Evolutionary conservation across 805 yeast species (phyloP).

Genomic region (Peterozyma toletana): DNA sequence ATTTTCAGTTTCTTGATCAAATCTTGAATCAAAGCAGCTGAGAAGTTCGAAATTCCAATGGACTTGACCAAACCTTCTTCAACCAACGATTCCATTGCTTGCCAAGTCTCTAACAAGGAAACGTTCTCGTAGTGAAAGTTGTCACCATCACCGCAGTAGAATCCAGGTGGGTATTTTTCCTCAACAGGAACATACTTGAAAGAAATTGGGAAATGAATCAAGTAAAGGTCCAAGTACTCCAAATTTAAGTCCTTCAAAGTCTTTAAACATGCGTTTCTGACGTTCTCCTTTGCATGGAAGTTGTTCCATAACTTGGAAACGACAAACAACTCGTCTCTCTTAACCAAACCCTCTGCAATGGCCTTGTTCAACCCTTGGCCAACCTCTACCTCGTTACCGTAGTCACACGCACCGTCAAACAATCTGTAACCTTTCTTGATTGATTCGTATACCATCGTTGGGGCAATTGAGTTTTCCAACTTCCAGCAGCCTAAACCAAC

Average conservation of each 20-base stretch:
- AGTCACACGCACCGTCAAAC: conserved; percentile 60
- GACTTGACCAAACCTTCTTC: conserved; percentile 35
- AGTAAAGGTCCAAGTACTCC: conserved; percentile 41
- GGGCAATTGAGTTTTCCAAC: conserved; percentile 56
- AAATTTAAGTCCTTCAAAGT: conserved; percentile 34
- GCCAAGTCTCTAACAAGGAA: conserved; percentile 43
- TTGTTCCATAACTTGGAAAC: conserved; percentile 61
- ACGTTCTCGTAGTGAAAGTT: conserved; percentile 35
- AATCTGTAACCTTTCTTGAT: conserved; percentile 73
- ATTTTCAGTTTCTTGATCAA: conserved; percentile 36
- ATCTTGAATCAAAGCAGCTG: conserved; percentile 37
- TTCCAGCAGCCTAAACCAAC: conserved; percentile 86
- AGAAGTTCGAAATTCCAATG: conserved; percentile 47
- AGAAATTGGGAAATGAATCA: conserved; percentile 44
- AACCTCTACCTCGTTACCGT: conserved; percentile 59
- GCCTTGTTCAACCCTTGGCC: conserved; percentile 59
- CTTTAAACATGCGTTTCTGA: conserved; percentile 31
- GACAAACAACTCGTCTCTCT: conserved; percentile 65
- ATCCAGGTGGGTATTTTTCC: conserved; percentile 37
- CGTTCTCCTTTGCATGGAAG: conserved; percentile 38
- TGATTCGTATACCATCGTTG: conserved; percentile 72
- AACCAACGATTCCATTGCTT: conserved; percentile 40
- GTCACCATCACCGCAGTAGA: conserved; percentile 39
- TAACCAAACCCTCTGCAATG: conserved; percentile 56
- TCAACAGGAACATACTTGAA: conserved; percentile 36